Evolutionary conservation across 495 filamentous ascomycete genomes (phyloP).

Genomic region (Clohesyomyces aquaticus): DNA sequence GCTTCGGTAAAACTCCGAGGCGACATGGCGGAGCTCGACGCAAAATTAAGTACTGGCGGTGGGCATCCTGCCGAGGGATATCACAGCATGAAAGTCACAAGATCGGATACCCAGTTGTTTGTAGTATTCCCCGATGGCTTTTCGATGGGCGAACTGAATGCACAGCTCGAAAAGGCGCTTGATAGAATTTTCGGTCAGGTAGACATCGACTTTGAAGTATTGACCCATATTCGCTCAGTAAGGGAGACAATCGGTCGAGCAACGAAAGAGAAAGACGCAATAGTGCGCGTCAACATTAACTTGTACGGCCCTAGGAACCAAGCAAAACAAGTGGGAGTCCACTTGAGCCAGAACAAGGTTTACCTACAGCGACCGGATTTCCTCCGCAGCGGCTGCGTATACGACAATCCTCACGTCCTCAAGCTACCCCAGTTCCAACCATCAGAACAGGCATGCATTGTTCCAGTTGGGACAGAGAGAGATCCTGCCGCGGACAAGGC

Average conservation of each 20-base stretch:
- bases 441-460: neutral
- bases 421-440: constrained; percentile 22
- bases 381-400: neutral
- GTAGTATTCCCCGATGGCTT: constrained; percentile 24
- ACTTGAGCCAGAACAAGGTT: constrained; percentile 17
- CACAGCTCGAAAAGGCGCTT: constrained; percentile 17
- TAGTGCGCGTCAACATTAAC: constrained; percentile 27
- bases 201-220: constrained; percentile 8
- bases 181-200: neutral
- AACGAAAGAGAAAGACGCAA: constrained; percentile 25
- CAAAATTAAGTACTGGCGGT: neutral
- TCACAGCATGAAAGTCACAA: constrained; percentile 1
- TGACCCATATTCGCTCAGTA: constrained; percentile 11
- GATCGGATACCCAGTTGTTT: neutral
- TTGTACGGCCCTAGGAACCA: constrained; percentile 18
- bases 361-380: constrained; percentile 28
- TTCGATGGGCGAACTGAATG: constrained; percentile 18
- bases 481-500: neutral
- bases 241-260: constrained; percentile 23
- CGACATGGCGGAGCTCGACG: constrained; percentile 21
- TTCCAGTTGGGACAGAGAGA: constrained; percentile 3
- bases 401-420: constrained; percentile 35
- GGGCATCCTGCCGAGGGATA: constrained; percentile 8
- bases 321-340: constrained; percentile 7
- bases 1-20: constrained; percentile 17